Percentiles rank a stretch among this genome's conserved stretches.
These are phyloP conservation scores for Hymenoscyphus occultus DNA, from an alignment of 2,329 filamentous ascomycete genomes.

Conservation along the genomic window DNA sequence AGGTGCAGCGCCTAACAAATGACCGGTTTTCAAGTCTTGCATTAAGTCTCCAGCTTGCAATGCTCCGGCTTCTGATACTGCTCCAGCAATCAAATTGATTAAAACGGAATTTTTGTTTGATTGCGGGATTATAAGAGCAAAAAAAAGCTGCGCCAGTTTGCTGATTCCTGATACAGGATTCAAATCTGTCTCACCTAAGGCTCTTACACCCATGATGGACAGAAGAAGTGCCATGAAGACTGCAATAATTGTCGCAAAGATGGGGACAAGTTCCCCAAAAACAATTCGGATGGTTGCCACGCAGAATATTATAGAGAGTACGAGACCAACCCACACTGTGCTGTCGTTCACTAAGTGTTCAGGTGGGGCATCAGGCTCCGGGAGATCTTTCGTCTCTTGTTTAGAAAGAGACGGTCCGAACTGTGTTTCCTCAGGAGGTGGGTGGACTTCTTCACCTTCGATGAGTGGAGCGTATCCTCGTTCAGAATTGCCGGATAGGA, in stretches of 20 bases:
- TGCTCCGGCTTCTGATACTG: slow-evolving; percentile 79
- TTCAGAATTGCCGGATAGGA: slow-evolving; percentile 19
- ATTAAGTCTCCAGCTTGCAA: slow-evolving; percentile 94
- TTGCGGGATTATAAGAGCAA: slow-evolving; percentile 82
- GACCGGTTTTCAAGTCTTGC: slow-evolving; percentile 95
- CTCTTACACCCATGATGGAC: slow-evolving; percentile 71
- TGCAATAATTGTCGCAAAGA: slow-evolving; percentile 71
- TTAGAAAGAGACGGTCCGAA: slow-evolving; percentile 9
- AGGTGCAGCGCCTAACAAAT: slow-evolving; percentile 85
- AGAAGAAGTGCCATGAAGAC: slow-evolving; percentile 81
- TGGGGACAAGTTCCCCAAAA: slow-evolving; percentile 79
- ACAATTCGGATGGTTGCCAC: slow-evolving; percentile 76
- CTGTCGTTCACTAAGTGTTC: slow-evolving; percentile 75
- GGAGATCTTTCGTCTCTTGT: slow-evolving; percentile 29
- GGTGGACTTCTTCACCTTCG: slow-evolving; percentile 23
- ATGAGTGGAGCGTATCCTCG: slow-evolving; percentile 32
- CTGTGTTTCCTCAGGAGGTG: slow-evolving; percentile 16
- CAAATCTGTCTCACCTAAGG: slow-evolving; percentile 79
- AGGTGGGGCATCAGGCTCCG: slow-evolving; percentile 72
- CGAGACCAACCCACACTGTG: slow-evolving; percentile 71
- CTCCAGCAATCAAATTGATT: slow-evolving; percentile 92
- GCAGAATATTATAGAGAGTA: slow-evolving; percentile 75
- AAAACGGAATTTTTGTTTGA: slow-evolving; percentile 81
- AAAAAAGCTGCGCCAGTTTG: slow-evolving; percentile 93
- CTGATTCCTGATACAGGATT: slow-evolving; percentile 96